phyloP scores from a whole-genome alignment of 805 yeast genomes.

The Candida railenensis region DNA sequence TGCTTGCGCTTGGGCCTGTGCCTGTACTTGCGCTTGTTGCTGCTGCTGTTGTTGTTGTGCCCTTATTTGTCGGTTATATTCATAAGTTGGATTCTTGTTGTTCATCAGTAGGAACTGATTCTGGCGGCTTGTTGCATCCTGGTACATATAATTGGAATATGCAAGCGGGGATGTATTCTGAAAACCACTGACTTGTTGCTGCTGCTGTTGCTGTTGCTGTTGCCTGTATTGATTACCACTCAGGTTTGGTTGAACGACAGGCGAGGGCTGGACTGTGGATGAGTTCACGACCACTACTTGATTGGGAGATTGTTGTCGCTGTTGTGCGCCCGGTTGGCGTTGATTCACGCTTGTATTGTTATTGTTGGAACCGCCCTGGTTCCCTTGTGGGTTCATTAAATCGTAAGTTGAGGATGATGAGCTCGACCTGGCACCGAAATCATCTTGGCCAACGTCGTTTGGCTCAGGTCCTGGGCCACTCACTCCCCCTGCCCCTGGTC shows the following conservation, averaged over 20 bases:
- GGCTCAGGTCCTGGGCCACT: background rate
- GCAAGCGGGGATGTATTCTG: background rate
- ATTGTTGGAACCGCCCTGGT: background rate
- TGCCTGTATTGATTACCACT: constrained; percentile 1
- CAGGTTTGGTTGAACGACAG: background rate
- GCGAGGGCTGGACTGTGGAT: background rate
- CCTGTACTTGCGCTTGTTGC: constrained; percentile 12
- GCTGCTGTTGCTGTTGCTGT: background rate
- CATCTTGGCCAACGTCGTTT: background rate
- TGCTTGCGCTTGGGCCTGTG: constrained; percentile 14
- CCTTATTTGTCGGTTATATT: constrained; percentile 23
- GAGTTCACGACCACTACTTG: background rate
- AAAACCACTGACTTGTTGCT: background rate
- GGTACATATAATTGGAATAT: constrained; percentile 1
- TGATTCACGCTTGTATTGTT: too few species aligned
- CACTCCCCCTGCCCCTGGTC: background rate
- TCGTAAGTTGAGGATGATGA: constrained; percentile 3
- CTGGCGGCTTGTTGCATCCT: constrained; percentile 5
- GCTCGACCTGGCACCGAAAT: background rate
- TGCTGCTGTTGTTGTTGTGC: constrained; percentile 12
- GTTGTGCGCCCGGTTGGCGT: too few species aligned
- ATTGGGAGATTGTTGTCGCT: too few species aligned
- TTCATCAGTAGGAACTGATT: constrained; percentile 1
- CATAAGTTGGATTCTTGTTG: constrained; percentile 8
- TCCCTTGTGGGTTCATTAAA: constrained; percentile 4